Conservation (phyloP, 2,329 filamentous ascomycete species). For the Xylariaceae sp. region DNA sequence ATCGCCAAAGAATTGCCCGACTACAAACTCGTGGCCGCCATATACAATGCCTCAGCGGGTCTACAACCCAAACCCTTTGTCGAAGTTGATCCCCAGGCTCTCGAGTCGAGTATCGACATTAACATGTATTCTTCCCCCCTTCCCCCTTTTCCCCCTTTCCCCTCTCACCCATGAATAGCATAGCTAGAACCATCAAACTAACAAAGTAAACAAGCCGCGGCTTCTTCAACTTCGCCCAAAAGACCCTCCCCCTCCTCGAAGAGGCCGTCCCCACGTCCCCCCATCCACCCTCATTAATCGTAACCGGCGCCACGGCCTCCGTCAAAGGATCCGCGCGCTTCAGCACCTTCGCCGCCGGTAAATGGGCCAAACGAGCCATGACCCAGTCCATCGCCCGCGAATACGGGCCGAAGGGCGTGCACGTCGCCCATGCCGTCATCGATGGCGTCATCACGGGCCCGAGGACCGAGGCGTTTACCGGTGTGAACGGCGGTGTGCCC, state of each 20-base stretch:
- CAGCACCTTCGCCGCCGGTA: conserved; percentile 60
- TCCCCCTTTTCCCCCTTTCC: background rate
- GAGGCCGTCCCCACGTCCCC: conserved; percentile 43
- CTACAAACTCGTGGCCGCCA: conserved; percentile 54
- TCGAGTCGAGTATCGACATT: conserved; percentile 40
- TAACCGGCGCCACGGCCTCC: conserved; percentile 70
- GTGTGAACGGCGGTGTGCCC: conserved; percentile 32
- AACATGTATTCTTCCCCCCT: conserved; percentile 38
- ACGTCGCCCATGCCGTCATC: conserved; percentile 67
- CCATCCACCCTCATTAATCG: conserved; percentile 64
- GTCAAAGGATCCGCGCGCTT: conserved; percentile 60
- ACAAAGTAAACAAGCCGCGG: conserved; percentile 41
- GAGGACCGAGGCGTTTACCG: conserved; percentile 47
- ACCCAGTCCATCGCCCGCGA: conserved; percentile 64
- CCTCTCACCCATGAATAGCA: no score
- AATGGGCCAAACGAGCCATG: conserved; percentile 64
- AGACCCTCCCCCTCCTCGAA: conserved; percentile 59
- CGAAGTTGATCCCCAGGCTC: conserved; percentile 44
- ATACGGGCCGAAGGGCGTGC: conserved; percentile 68
- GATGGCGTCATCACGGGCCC: conserved; percentile 73
- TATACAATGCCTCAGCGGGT: conserved; percentile 62
- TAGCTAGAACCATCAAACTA: no score
- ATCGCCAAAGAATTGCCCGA: conserved; percentile 55
- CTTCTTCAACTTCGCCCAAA: conserved; percentile 65
- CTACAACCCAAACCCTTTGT: conserved; percentile 51